phyloP scores from a whole-genome alignment of 2,329 filamentous ascomycete species.

The Fusarium clavum region DNA sequence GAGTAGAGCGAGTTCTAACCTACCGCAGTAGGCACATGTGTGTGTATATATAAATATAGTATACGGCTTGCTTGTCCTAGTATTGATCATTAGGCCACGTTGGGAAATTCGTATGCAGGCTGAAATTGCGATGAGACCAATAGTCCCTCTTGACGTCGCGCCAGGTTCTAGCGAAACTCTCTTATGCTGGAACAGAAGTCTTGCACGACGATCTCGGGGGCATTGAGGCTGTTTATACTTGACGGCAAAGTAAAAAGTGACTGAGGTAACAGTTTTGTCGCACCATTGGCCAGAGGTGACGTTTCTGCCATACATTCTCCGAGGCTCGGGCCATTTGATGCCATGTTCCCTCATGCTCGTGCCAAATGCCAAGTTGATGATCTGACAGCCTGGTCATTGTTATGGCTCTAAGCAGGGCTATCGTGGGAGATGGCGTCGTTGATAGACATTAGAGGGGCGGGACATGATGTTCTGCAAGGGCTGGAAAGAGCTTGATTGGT shows the following conservation, averaged over 20 bases:
- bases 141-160: neutral
- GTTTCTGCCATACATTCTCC: neutral
- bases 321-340: slow-evolving; percentile 19
- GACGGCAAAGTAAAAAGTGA: neutral
- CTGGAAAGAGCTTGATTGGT: slow-evolving; percentile 33
- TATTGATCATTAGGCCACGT: slow-evolving; percentile 1
- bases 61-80: neutral
- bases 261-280: slow-evolving; percentile 22
- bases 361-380: slow-evolving; percentile 18
- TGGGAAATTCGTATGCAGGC: slow-evolving; percentile 26
- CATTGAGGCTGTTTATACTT: slow-evolving; percentile 19
- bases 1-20: neutral
- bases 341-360: slow-evolving; percentile 3
- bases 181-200: neutral
- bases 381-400: slow-evolving; percentile 10
- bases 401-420: slow-evolving; percentile 25
- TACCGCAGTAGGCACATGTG: neutral
- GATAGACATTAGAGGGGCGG: slow-evolving; percentile 11
- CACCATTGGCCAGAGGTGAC: slow-evolving; percentile 15
- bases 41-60: neutral
- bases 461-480: slow-evolving; percentile 5
- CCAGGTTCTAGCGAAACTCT: neutral
- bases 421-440: slow-evolving; percentile 30
- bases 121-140: slow-evolving; percentile 38
- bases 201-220: neutral